Base-by-base conservation (phyloP, 331 rosid genomes). In the Quercus tomentella region DNA sequence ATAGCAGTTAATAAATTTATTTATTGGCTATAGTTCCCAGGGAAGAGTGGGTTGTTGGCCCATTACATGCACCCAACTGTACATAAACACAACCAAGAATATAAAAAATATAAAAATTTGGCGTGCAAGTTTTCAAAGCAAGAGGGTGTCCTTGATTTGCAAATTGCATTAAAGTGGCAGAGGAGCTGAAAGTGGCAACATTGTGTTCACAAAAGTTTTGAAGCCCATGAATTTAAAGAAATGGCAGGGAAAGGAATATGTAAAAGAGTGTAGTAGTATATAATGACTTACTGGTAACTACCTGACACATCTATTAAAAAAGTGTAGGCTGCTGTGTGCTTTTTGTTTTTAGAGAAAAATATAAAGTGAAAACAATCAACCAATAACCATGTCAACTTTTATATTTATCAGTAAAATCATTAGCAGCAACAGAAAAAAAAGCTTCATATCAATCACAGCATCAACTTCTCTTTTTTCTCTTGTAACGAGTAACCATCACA, bases 401-500 rank as follows among this genome's bases (percentile, higher is more conserved):
- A 10, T 31, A 35, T 54, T 17, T 25, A 26, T 22, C 67, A 70
- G 81, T 72, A 57, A 84, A 77, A 72, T 72, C 31, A 77, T 51
- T 69, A 54, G 81, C 57, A 52, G 75, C 41, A 35, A 26, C 18
- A 57, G 68, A 26, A 45, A 56, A 58, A 49, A 37, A 43, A 52
- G 8, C 49, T 71, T 72, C 61, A 57, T 45, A 65, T 65, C 78
- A 71, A 31, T 65, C 79, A 63, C 23, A 22, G 4, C 37, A 31
- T 74, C 41, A 31, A 35, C 55, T 28, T 12, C 51, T 28, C 57
- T 25, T 52, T 49, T 37, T 26, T 70, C 56, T 20, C 72, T 4
- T 17, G 62, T n/a, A 78, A 22, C 71, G 68, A 66, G 82, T 77
- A 77, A 35, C 85, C 69, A 71, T 71, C 78, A 79, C 79, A 79